phyloP scores from a whole-genome alignment of 345 rosid genomes.

The Carallia brachiata region DNA sequence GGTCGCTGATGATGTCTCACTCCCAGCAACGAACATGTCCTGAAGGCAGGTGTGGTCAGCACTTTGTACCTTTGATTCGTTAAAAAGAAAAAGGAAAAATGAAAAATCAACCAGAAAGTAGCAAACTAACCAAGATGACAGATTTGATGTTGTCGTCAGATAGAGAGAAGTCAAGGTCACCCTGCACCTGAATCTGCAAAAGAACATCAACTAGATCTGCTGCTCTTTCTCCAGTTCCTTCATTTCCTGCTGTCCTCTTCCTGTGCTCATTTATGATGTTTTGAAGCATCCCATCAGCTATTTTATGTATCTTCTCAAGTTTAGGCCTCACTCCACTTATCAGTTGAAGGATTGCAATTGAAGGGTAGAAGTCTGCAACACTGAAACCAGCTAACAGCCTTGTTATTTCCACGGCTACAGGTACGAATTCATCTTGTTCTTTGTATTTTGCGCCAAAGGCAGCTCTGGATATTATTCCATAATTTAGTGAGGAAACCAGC shows the following conservation, averaged over 20 bases:
- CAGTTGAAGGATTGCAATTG: neutral
- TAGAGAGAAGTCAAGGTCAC: slow-evolving; percentile 21
- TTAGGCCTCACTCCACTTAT: neutral
- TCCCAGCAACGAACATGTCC: slow-evolving; percentile 2
- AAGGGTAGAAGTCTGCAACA: slow-evolving; percentile 1
- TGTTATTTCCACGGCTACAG: neutral
- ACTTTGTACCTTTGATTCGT: neutral
- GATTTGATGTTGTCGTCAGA: slow-evolving; percentile 29
- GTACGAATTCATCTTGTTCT: neutral
- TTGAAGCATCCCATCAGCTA: neutral
- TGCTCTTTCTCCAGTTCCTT: neutral
- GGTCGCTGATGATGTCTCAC: neutral
- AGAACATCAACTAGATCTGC: slow-evolving; percentile 35
- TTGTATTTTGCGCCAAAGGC: neutral
- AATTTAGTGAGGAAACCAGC: neutral
- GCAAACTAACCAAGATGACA: neutral
- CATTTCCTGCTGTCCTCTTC: neutral
- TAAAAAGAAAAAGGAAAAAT: no score
- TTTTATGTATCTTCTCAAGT: neutral
- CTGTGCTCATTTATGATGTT: neutral
- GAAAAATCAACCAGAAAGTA: no score
- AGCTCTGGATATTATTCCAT: neutral
- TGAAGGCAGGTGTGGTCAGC: neutral
- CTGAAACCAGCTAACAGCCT: neutral
- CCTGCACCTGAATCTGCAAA: slow-evolving; percentile 24